These are phyloP conservation scores for Arthroderma sp. DNA, from an alignment of 2,329 filamentous ascomycete genomes.

Conservation along the genomic window DNA sequence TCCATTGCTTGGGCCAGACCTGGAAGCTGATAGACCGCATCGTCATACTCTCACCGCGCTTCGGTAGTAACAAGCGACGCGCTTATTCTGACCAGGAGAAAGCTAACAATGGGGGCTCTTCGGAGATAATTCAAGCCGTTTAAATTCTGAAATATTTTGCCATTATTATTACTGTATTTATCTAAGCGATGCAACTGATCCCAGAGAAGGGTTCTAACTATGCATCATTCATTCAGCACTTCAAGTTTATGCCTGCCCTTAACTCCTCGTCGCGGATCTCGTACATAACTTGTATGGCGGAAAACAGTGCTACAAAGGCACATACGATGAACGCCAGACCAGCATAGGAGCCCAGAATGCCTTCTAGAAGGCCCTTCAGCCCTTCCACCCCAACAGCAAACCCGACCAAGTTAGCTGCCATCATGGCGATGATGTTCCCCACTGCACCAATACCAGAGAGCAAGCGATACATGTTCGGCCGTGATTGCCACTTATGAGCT, in stretches of 20 bases:
- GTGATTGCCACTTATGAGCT: constrained; percentile 52
- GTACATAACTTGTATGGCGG: constrained; percentile 89
- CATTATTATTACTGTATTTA: no score
- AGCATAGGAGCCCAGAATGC: constrained; percentile 64
- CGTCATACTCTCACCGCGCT: no score
- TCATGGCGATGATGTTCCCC: constrained; percentile 84
- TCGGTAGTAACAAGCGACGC: no score
- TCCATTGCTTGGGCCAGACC: no score
- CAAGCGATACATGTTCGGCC: constrained; percentile 62
- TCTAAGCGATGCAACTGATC: no score
- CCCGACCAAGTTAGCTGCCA: constrained; percentile 84
- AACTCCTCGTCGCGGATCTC: constrained; percentile 78
- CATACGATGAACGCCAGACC: constrained; percentile 60
- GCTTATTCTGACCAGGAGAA: no score
- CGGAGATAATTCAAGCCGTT: no score
- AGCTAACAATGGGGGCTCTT: no score
- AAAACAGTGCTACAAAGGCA: constrained; percentile 64
- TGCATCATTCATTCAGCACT: constrained; percentile 44
- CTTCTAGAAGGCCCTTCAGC: constrained; percentile 58
- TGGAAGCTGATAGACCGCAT: no score
- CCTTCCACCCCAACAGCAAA: constrained; percentile 90
- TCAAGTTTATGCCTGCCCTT: constrained; percentile 67
- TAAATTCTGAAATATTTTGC: no score
- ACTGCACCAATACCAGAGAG: constrained; percentile 71
- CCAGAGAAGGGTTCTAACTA: no score